phyloP scores from a whole-genome alignment of 192 early-diverging fungal genomes.

The Piromyces sp. region DNA sequence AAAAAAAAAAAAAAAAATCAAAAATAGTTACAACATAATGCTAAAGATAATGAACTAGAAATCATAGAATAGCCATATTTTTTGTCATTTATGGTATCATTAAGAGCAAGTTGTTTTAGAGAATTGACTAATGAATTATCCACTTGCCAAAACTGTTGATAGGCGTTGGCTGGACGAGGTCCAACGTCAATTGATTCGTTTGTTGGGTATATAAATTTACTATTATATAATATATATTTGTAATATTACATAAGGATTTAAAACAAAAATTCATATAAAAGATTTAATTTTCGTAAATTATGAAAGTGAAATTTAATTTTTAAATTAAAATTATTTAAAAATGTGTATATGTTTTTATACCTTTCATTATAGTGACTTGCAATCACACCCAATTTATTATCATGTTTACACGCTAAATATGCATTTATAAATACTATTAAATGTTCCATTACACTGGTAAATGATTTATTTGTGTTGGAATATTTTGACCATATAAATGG shows the following conservation, averaged over 20 bases:
- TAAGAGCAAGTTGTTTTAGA: conserved; percentile 8
- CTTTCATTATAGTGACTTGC: conserved; percentile 22
- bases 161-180: conserved; percentile 14
- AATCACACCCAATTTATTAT: conserved; percentile 74
- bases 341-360: no score
- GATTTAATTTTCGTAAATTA: no score
- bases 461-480: conserved; percentile 19
- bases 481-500: conserved; percentile 50
- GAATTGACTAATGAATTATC: conserved; percentile 12
- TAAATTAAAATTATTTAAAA: no score
- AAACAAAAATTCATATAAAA: no score
- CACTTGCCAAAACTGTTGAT: conserved; percentile 21
- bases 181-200: background rate
- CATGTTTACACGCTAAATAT: conserved; percentile 70
- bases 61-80: conserved; percentile 25
- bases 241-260: background rate
- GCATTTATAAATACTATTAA: conserved; percentile 80
- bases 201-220: conserved; percentile 7
- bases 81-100: conserved; percentile 16
- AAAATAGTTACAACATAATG: conserved; percentile 31
- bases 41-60: conserved; percentile 39
- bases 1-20: background rate
- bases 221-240: background rate
- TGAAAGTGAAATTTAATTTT: no score
- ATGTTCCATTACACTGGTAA: conserved; percentile 57